These are phyloP conservation scores for Zea mays DNA, from an alignment of 176 grass and related monocot genomes.

Conservation along the genomic window Zm-B73-REFERENCE-NAM-5.0 NC_050097.1:66234501-66235000, in stretches of 20 bases:
- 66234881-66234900: background rate
- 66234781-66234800: constrained; percentile 63
- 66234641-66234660: constrained; percentile 58
- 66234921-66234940: background rate
- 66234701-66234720: background rate
- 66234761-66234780: constrained; percentile 37
- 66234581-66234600: constrained; percentile 13
- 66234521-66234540: constrained; percentile 40
- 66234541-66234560: background rate
- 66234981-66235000: constrained; percentile 50
- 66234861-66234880: constrained; percentile 1
- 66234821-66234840: background rate
- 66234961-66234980: constrained; percentile 44
- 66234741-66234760: background rate
- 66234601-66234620: background rate
- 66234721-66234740: constrained; percentile 47
- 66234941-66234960: background rate
- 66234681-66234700: constrained; percentile 25
- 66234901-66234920: background rate
- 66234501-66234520: constrained; percentile 69
- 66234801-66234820: constrained; percentile 55
- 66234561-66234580: background rate
- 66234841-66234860: constrained; percentile 17
- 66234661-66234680: constrained; percentile 42
- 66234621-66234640: constrained; percentile 39